These are phyloP conservation scores for Aquilaria sinensis DNA, from an alignment of 345 rosid genomes.

Conservation along the genomic window DNA sequence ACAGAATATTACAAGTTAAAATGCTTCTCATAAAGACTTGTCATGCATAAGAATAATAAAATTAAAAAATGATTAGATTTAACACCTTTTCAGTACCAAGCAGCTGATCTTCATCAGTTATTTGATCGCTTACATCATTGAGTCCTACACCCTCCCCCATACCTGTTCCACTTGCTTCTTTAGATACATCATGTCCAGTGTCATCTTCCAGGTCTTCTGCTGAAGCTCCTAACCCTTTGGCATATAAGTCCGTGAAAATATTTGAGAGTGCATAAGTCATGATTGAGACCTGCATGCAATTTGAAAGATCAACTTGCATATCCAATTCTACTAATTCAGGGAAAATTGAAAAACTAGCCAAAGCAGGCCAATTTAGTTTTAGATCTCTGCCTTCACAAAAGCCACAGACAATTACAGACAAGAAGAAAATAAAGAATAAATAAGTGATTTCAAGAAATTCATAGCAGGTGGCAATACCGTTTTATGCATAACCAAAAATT, in stretches of 20 bases:
- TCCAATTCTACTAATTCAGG: no score
- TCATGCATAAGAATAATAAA: not conserved
- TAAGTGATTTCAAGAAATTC: not conserved
- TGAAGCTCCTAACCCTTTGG: conserved; percentile 71
- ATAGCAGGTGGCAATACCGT: conserved; percentile 32
- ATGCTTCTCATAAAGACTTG: not conserved
- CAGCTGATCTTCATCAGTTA: conserved; percentile 86
- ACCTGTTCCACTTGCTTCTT: conserved; percentile 76
- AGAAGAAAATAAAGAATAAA: not conserved
- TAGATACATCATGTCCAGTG: conserved; percentile 29
- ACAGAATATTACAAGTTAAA: conserved; percentile 5
- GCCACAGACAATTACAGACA: not conserved
- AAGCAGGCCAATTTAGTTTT: not conserved
- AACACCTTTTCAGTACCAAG: conserved; percentile 65
- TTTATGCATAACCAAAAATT: conserved; percentile 63
- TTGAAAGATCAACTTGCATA: conserved; percentile 6
- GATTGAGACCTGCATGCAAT: conserved; percentile 52
- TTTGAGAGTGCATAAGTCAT: conserved; percentile 74
- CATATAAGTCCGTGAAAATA: conserved; percentile 58
- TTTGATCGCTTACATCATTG: conserved; percentile 86
- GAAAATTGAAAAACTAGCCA: no score
- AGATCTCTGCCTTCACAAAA: not conserved
- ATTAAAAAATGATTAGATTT: not conserved
- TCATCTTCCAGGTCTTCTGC: conserved; percentile 59
- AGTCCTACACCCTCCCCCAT: conserved; percentile 88